These are phyloP conservation scores for Macrotyloma uniflorum DNA, from an alignment of 306 rosid genomes.

Conservation along the genomic window DNA sequence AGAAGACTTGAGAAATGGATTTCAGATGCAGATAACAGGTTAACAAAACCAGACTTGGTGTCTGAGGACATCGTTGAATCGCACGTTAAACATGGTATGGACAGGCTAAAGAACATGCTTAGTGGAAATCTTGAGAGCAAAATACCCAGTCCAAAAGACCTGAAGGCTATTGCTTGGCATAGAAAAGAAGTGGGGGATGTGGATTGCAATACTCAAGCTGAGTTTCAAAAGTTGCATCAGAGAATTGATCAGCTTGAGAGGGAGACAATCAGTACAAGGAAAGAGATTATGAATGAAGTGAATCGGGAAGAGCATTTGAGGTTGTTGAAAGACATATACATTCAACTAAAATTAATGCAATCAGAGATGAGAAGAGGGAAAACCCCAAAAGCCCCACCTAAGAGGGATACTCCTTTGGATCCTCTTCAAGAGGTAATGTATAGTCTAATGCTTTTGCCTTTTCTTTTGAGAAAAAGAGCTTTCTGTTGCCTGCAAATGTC, in stretches of 20 bases:
- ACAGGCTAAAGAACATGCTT: constrained; percentile 51
- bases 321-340: constrained; percentile 75
- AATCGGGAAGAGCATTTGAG: constrained; percentile 61
- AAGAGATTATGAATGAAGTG: constrained; percentile 59
- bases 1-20: constrained; percentile 43
- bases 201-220: constrained; percentile 49
- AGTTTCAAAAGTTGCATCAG: constrained; percentile 57
- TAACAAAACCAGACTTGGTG: constrained; percentile 54
- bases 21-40: constrained; percentile 51
- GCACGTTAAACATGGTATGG: constrained; percentile 43
- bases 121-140: constrained; percentile 40
- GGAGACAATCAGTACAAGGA: constrained; percentile 47
- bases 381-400: constrained; percentile 44
- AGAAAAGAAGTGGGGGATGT: constrained; percentile 34
- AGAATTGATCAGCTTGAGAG: constrained; percentile 73
- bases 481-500: background rate
- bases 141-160: constrained; percentile 40
- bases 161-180: constrained; percentile 25
- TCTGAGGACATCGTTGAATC: constrained; percentile 44
- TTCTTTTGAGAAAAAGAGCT: background rate
- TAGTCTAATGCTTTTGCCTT: constrained; percentile 17
- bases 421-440: constrained; percentile 66
- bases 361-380: constrained; percentile 57
- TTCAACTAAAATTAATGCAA: constrained; percentile 56
- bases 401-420: constrained; percentile 45